Percentiles rank a stretch among this genome's conserved stretches.
Evolutionary conservation across 2,329 filamentous ascomycete genomes (phyloP).

Genomic region (Orbilia brochopaga): DNA sequence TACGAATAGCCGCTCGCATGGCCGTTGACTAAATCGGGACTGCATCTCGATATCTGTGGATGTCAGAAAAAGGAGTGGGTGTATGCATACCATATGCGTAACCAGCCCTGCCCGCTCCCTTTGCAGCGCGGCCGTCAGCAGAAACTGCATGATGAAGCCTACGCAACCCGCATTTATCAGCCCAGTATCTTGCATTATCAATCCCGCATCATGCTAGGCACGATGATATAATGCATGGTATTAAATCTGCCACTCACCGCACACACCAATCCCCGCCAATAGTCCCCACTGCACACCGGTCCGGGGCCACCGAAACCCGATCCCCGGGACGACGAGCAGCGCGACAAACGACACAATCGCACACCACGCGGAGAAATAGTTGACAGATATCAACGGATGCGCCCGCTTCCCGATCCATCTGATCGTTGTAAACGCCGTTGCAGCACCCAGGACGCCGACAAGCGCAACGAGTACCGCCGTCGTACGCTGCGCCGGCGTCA

Average conservation of each 20-base stretch:
- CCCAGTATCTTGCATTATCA: too few species aligned
- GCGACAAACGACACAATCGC: conserved; percentile 70
- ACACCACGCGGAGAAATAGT: conserved; percentile 77
- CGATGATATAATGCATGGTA: conserved; percentile 52
- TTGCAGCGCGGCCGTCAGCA: conserved; percentile 77
- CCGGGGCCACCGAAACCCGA: conserved; percentile 66
- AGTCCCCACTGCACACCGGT: conserved; percentile 69
- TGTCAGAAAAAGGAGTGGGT: too few species aligned
- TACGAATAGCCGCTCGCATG: too few species aligned
- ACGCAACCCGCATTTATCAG: conserved; percentile 65
- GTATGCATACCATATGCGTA: conserved; percentile 61
- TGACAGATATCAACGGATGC: conserved; percentile 82
- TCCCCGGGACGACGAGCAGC: conserved; percentile 65
- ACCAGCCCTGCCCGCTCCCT: conserved; percentile 71
- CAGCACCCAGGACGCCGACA: conserved; percentile 76
- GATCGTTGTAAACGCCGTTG: conserved; percentile 75
- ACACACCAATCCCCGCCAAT: conserved; percentile 71
- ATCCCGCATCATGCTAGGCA: too few species aligned
- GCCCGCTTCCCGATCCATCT: conserved; percentile 79
- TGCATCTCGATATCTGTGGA: too few species aligned
- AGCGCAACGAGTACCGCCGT: conserved; percentile 74
- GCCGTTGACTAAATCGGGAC: too few species aligned
- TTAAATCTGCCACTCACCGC: conserved; percentile 61
- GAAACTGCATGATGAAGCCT: conserved; percentile 84
- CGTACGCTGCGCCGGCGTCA: conserved; percentile 70